Conservation (phyloP, 768 basidiomycete genomes). For the Termitomyces sp. region DNA sequence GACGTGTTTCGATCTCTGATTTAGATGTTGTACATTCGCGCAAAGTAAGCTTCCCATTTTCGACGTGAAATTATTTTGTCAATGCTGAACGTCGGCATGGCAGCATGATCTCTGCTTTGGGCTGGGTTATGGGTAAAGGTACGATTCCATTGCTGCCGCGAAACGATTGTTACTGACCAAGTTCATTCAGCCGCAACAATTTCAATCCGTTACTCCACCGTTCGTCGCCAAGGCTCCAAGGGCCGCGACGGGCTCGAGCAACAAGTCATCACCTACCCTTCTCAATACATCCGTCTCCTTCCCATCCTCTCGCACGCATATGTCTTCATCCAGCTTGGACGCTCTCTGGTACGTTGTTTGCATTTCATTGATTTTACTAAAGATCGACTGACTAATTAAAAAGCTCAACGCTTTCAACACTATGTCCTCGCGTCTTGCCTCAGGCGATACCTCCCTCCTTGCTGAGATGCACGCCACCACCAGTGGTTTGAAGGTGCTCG, state of each 20-base stretch:
- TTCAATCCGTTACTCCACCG: slow-evolving; percentile 66
- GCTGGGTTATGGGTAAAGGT: slow-evolving; percentile 68
- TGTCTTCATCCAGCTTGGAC: slow-evolving; percentile 62
- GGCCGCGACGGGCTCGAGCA: slow-evolving; percentile 51
- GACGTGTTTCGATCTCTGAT: not conserved
- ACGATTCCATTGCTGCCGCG: not conserved
- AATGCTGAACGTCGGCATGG: not conserved
- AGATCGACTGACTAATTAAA: not conserved
- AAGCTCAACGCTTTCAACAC: slow-evolving; percentile 47
- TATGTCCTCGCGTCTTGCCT: slow-evolving; percentile 43
- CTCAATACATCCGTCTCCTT: slow-evolving; percentile 65
- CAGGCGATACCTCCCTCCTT: slow-evolving; percentile 58
- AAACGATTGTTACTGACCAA: not conserved
- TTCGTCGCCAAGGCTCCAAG: slow-evolving; percentile 61
- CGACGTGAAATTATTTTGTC: not conserved
- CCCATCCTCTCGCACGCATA: slow-evolving; percentile 67
- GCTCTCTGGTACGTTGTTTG: slow-evolving; percentile 41
- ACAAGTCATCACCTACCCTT: slow-evolving; percentile 70
- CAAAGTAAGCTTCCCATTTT: slow-evolving; percentile 36
- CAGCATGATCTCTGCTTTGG: slow-evolving; percentile 62
- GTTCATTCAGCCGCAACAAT: slow-evolving; percentile 46
- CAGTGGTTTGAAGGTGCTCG: slow-evolving; percentile 63
- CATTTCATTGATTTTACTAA: not conserved
- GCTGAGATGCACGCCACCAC: slow-evolving; percentile 69
- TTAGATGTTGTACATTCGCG: slow-evolving; percentile 73